These are phyloP conservation scores for Sporodiniella umbellata DNA, from an alignment of 371 early-diverging fungal species.

Conservation along the genomic window DNA sequence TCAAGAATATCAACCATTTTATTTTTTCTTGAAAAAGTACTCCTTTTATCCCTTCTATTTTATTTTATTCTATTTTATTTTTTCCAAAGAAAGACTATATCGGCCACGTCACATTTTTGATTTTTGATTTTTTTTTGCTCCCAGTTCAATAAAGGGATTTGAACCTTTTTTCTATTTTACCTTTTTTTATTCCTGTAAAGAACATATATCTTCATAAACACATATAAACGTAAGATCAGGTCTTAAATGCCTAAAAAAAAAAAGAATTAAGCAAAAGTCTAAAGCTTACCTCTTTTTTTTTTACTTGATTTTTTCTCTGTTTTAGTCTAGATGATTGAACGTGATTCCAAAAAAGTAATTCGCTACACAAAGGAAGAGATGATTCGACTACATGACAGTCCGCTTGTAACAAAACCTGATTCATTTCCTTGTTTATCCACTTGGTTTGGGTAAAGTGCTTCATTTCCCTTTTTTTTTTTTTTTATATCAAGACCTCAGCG, in stretches of 20 bases:
- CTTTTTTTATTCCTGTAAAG: background rate
- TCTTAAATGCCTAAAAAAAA: no score
- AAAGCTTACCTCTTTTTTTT: background rate
- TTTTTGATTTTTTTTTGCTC: background rate
- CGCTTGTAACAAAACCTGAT: slow-evolving; percentile 47
- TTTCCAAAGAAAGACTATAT: background rate
- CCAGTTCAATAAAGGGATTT: background rate
- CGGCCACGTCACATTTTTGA: background rate
- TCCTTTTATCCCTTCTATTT: background rate
- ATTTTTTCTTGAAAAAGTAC: no score
- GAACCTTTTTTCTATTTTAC: background rate
- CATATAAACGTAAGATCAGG: no score
- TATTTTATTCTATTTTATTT: background rate
- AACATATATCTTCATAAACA: no score
- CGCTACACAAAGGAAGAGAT: slow-evolving; percentile 50
- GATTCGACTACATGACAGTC: slow-evolving; percentile 45
- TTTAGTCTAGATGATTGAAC: background rate
- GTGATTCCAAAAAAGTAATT: slow-evolving; percentile 13
- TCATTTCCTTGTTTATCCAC: slow-evolving; percentile 40
- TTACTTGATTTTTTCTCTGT: no score
- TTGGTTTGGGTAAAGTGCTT: slow-evolving; percentile 48
- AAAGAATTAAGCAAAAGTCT: no score
- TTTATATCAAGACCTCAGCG: no score
- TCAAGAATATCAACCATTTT: no score
- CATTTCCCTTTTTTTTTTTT: no score